Evolutionary conservation across 768 basidiomycete species (phyloP).

Genomic region (Cubamyces lactineus): DNA sequence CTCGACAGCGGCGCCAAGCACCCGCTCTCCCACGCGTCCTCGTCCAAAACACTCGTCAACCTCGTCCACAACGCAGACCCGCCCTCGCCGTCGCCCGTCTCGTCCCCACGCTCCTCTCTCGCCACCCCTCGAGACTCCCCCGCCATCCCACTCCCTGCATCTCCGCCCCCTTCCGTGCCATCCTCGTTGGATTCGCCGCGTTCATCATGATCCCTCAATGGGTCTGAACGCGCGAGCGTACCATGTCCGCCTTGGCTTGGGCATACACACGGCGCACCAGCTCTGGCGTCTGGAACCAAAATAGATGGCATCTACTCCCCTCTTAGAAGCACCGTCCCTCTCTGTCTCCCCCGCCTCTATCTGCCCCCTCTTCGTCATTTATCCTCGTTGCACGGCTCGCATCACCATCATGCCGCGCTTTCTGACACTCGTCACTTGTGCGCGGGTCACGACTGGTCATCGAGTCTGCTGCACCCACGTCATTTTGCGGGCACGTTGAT

Average conservation of each 20-base stretch:
- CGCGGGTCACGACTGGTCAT: no score
- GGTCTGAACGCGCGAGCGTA: not conserved
- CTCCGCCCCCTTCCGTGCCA: not conserved
- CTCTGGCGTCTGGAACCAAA: constrained; percentile 5
- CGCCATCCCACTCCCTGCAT: not conserved
- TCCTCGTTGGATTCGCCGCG: not conserved
- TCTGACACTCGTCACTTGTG: no score
- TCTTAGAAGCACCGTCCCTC: not conserved
- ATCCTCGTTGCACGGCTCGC: not conserved
- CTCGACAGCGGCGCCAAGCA: not conserved
- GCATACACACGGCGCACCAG: constrained; percentile 16
- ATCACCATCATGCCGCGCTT: no score
- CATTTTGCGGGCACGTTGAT: no score
- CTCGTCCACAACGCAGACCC: no score
- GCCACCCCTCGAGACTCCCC: not conserved
- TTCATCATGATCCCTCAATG: not conserved
- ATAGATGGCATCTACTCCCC: not conserved
- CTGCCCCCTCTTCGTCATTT: not conserved
- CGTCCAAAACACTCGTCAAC: not conserved
- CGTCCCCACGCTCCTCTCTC: not conserved
- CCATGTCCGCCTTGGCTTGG: not conserved
- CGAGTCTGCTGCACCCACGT: no score
- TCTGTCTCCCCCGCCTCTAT: not conserved
- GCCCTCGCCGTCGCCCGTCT: no score
- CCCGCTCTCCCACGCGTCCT: not conserved